These are phyloP conservation scores for Phyllosticta paracitricarpa DNA, from an alignment of 2,329 filamentous ascomycete genomes.

Conservation along the genomic window DNA sequence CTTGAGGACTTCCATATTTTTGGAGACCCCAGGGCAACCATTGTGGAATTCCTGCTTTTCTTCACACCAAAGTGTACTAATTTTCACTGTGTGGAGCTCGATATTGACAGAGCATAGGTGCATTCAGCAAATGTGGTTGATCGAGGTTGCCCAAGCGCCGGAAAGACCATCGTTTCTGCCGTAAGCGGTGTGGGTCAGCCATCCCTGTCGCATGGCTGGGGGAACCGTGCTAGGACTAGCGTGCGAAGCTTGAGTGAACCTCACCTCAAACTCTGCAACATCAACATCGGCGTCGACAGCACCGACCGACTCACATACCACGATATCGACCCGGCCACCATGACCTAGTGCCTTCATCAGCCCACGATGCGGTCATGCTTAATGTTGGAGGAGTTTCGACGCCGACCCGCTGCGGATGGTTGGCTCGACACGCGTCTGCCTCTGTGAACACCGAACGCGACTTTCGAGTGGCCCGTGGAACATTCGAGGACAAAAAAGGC, in stretches of 20 bases:
- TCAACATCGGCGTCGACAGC: background rate
- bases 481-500: background rate
- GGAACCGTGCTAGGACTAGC: background rate
- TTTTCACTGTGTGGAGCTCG: no score
- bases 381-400: background rate
- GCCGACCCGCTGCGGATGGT: background rate
- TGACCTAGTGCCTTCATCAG: no score
- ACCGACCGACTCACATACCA: background rate
- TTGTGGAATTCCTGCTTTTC: no score
- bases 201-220: background rate
- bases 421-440: background rate
- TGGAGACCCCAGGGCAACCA: no score
- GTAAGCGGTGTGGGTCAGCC: background rate
- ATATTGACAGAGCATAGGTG: no score
- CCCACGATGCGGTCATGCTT: no score
- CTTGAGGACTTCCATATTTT: no score
- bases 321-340: no score
- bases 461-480: background rate
- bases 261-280: background rate
- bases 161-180: background rate
- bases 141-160: no score
- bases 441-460: background rate
- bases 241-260: background rate
- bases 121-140: no score
- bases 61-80: no score